Conservation (phyloP, 1,139 yeast genomes). For the Magnusiomyces sp. region DNA sequence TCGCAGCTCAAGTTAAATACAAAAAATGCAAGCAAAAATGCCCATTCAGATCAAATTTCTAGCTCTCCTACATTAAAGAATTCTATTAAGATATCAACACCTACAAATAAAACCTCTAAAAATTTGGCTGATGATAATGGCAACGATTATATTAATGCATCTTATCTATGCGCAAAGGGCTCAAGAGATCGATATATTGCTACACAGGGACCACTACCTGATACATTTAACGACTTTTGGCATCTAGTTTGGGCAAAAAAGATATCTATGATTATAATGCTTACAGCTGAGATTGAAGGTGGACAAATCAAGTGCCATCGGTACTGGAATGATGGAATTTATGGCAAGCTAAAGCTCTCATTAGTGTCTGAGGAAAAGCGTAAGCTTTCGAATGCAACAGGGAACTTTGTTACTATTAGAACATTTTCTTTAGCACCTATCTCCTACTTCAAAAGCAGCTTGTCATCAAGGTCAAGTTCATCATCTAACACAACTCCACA, state of each 20-base stretch:
- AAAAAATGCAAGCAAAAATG: too few species aligned
- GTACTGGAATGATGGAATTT: conserved; percentile 40
- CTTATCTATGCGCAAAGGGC: conserved; percentile 37
- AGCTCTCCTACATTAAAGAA: too few species aligned
- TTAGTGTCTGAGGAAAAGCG: conserved; percentile 8
- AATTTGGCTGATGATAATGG: background rate
- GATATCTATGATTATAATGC: conserved; percentile 57
- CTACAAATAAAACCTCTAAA: background rate
- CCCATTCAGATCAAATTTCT: background rate
- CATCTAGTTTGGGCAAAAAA: conserved; percentile 55
- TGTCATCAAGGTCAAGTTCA: background rate
- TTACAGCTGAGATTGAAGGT: conserved; percentile 51
- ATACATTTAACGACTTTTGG: conserved; percentile 79
- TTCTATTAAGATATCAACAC: background rate
- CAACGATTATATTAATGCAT: conserved; percentile 55
- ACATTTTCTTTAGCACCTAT: conserved; percentile 14
- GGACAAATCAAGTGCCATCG: conserved; percentile 47
- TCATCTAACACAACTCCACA: conserved; percentile 11
- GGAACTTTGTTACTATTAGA: conserved; percentile 18
- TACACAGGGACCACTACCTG: conserved; percentile 76
- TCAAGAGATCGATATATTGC: conserved; percentile 52
- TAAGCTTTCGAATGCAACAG: conserved; percentile 9
- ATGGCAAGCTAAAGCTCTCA: conserved; percentile 20
- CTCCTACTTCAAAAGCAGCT: too few species aligned
- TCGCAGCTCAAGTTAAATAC: background rate